Evolutionary conservation across 805 yeast genomes (phyloP).

Genomic region (Yarrowia sp.): DNA sequence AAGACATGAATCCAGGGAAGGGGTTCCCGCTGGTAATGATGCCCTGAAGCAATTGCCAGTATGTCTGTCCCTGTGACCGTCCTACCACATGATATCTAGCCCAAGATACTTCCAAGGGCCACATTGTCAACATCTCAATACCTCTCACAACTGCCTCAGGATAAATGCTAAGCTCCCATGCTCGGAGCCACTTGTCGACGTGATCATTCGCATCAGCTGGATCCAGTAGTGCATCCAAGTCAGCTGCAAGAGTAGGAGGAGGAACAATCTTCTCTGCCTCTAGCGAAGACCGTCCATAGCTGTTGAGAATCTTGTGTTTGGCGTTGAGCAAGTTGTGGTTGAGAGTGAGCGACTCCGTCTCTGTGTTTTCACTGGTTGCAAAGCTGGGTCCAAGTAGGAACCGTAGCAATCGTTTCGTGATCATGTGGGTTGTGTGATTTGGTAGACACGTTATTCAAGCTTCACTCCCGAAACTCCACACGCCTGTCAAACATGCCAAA

Average conservation of each 20-base stretch:
- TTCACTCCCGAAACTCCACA: not conserved
- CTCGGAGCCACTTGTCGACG: not conserved
- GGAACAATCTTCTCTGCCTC: slow-evolving; percentile 1
- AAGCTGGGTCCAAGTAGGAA: slow-evolving; percentile 10
- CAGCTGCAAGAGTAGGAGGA: not conserved
- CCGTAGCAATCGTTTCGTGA: slow-evolving; percentile 15
- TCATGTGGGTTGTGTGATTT: not conserved
- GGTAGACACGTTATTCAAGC: not conserved
- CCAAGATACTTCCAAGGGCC: slow-evolving; percentile 22
- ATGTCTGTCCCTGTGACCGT: slow-evolving; percentile 1
- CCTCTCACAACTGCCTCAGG: slow-evolving; percentile 7
- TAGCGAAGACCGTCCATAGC: slow-evolving; percentile 9
- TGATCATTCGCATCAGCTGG: not conserved
- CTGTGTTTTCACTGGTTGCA: slow-evolving; percentile 5
- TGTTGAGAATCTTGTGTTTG: slow-evolving; percentile 19
- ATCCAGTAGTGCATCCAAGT: not conserved
- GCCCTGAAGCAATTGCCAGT: slow-evolving; percentile 5
- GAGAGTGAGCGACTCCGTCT: slow-evolving; percentile 4
- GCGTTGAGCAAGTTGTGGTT: slow-evolving; percentile 15
- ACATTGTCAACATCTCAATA: slow-evolving; percentile 16
- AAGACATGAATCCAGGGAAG: slow-evolving; percentile 7
- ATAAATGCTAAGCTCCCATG: slow-evolving; percentile 8
- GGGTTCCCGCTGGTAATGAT: not conserved
- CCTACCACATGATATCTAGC: slow-evolving; percentile 6
- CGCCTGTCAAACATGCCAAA: not conserved